Base-by-base conservation (phyloP, 225 moss, liverwort and hornwort genomes). In the Neckera pumila region DNA sequence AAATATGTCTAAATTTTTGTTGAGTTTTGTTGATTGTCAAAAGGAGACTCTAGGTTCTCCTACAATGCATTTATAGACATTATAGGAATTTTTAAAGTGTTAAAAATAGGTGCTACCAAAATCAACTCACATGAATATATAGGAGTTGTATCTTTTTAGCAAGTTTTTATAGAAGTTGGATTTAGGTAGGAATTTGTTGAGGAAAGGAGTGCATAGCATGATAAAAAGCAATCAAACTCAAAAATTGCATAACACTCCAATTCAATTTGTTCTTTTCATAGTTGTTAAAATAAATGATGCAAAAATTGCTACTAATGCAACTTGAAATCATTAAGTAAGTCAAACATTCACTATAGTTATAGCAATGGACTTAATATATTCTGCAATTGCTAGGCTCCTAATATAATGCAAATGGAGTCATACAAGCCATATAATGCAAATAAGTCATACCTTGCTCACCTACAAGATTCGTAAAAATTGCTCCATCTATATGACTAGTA, bases 11-110 rank as follows among this genome's bases (percentile, higher is more conserved):
- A 42, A 42, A 5, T 26, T 26, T 42, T 42, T 42, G 5, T 42
- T 42, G 26, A 71, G 14, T 43, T 71, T 71, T 15, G 8, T 42
- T 2, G 2, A 3, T 28, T 5, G 43, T 28, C 2, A 6, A 27
- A 27, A 43, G 43, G 3, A 1, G 17, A 72, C 45, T 45, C 3
- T 17, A 28, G 9, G 4, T 27, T 43, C 2, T 17, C 5, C 0
- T 27, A 0, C 26, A 42, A 42, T 43, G 17, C 10, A 72, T 43
- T 28, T 6, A 17, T 72, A 3, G 43, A 26, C 42, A 25, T 71
- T 71, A 42, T 26, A 7, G 26, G 1, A 26, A 42, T 71, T 42
- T 70, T 71, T 1, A 26, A 42, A 71, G 71, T 26, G 5, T 8
- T 42, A 3, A 15, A 42, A 25, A 42, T 25, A 71, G 42, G 15